These are phyloP conservation scores for Paecilomyces formosus DNA, from an alignment of 2,329 filamentous ascomycete species.

Conservation along the genomic window DNA sequence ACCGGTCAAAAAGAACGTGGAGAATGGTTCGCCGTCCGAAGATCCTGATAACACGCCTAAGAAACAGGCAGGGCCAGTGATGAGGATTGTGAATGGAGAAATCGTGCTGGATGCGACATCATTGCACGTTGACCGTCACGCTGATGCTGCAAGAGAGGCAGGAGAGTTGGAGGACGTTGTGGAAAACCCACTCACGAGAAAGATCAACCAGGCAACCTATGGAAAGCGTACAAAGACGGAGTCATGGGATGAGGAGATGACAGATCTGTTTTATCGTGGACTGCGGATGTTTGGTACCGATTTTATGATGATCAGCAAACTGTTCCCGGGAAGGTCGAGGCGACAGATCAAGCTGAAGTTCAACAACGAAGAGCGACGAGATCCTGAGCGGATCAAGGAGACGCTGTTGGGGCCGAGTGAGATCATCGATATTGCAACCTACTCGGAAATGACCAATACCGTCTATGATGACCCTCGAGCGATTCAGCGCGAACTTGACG, in stretches of 20 bases:
- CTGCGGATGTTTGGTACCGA: constrained; percentile 58
- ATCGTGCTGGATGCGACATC: constrained; percentile 48
- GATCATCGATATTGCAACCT: constrained; percentile 35
- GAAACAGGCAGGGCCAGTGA: constrained; percentile 35
- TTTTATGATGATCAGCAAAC: constrained; percentile 56
- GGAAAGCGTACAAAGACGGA: constrained; percentile 45
- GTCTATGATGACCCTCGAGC: constrained; percentile 33
- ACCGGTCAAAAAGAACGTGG: constrained; percentile 19
- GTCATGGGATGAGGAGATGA: constrained; percentile 51
- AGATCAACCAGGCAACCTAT: constrained; percentile 40
- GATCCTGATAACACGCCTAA: constrained; percentile 13
- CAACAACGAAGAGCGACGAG: constrained; percentile 51
- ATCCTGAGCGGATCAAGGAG: constrained; percentile 46
- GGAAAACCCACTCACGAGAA: constrained; percentile 40
- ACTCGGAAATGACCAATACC: constrained; percentile 40
- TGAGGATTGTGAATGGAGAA: constrained; percentile 51
- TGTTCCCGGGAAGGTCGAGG: constrained; percentile 54
- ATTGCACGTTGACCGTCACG: constrained; percentile 49
- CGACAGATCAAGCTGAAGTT: constrained; percentile 59
- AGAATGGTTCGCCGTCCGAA: constrained; percentile 12
- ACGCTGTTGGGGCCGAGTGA: constrained; percentile 42
- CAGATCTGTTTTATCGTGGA: constrained; percentile 56
- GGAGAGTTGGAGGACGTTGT: constrained; percentile 39
- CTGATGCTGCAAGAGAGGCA: constrained; percentile 41
- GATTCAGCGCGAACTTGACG: constrained; percentile 35